Evolutionary conservation across 2,329 filamentous ascomycete genomes (phyloP), one percentile per base, ranked within the genome.

Genomic region (Colletotrichum tofieldiae): DNA sequence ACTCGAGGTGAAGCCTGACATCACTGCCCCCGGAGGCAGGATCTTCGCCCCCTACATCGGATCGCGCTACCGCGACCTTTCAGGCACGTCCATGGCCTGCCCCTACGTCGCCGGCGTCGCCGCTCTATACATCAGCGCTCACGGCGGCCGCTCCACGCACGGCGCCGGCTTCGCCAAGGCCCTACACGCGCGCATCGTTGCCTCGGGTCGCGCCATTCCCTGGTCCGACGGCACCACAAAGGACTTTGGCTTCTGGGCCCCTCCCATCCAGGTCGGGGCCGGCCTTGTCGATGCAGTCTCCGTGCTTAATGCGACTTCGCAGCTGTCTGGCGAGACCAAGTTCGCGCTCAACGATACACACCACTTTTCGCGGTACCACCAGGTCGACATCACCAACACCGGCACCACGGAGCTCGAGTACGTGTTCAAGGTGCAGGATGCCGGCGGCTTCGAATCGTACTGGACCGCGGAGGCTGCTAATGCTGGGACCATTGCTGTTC

Each of bases 1-100:
- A 66, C 80, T 88, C 3, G 79, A 85, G 43, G 78, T 88, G 55
- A 88, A 87, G 75, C 86, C 87, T 12, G 84, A 89, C 58, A 79
- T 89, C 67, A 82, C 84, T 20, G 84, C 86, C 0, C 86, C 86
- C 2, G 87, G 87, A 18, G 84, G 83, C 58, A 79, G 84, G 26
- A 87, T 90, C 61, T 80, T 87, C 68, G 87, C 85, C 61, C 88
- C 87, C 2, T 86, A 83, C 56, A 81, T 84, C 1, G 79, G 84
- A 26, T 79, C 81, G 41, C 74, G 73, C 18, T 90, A 88, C 73
- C 81, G 82, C 23, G 81, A 86, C 3, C 79, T 86, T 64, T 86
- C 83, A 43, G 88, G 88, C 52, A 90, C 89, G 0, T 88, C 86
- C 1, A 90, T 90, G 88, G 85, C 88, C 1, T 85, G 85, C 9